Base-by-base conservation (phyloP, 306 rosid genomes). In the Dalbergia cultrata region DNA sequence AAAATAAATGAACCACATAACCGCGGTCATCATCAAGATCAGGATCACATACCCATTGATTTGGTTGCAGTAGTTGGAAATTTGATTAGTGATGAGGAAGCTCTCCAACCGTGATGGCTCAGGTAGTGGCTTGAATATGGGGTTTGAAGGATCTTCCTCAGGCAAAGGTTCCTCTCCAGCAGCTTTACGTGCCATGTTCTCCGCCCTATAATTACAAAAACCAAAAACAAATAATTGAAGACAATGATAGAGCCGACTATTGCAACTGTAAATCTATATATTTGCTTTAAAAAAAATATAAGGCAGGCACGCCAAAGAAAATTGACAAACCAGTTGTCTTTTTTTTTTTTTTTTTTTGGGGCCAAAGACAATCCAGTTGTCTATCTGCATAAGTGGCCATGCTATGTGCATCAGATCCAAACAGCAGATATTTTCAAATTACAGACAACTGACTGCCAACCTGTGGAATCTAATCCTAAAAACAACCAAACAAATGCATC, bases 101-200 rank as follows among this genome's bases (percentile, higher is more conserved):
- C 98, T 90, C 70, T 95, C 98, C 89, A 95, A 87, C 33, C 99
- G 94, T 10, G 99, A 91, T 41, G 99, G 99, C 89, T 95, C 99
- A 0, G 98, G 89, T 8, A 91, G 81, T 41, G 98, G 90, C 87
- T 95, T 95, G 74, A 95, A 95, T 58, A 89, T 26, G 63, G 97
- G 97, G 70, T 91, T 93, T 73, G 96, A 68, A 83, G 99, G 93
- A 88, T 95, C 99, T 87, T 95, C 99, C 81, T 95, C 99, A 0
- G 99, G 97, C 82, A 95, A 87, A 67, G 90, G 94, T 14, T 93
- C 97, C 82, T 95, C 99, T 43, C 97, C 98, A 7, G 98, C 90
- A 22, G 95, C 82, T 80, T 87, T 93, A 39, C 99, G 87, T 13
- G 90, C 79, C 75, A 88, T 83, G 85, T 95, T 95, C 85, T 95